Conservation (phyloP, 2,329 filamentous ascomycete genomes). For the Bisporella sp. region DNA sequence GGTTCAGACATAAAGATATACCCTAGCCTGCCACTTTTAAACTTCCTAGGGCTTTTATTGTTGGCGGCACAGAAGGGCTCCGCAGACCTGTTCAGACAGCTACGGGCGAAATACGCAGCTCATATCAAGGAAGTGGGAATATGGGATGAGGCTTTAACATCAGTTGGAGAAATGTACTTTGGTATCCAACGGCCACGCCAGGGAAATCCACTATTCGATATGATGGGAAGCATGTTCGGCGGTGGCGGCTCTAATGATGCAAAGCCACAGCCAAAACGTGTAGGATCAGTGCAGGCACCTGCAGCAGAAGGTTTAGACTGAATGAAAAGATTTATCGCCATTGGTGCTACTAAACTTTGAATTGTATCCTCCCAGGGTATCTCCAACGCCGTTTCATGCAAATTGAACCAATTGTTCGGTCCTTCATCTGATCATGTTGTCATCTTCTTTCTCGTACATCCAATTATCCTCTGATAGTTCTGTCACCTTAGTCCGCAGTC, state of each 20-base stretch:
- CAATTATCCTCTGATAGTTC: conserved; percentile 77
- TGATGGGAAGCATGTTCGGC: conserved; percentile 95
- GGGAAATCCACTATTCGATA: conserved; percentile 90
- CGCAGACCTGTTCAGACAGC: conserved; percentile 70
- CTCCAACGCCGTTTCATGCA: conserved; percentile 11
- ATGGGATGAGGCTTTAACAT: conserved; percentile 78
- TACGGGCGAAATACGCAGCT: conserved; percentile 72
- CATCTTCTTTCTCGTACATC: conserved; percentile 67
- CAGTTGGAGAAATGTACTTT: conserved; percentile 96
- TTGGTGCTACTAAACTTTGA: neutral
- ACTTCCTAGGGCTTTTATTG: conserved; percentile 82
- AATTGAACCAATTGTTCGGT: neutral
- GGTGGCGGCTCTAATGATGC: conserved; percentile 53
- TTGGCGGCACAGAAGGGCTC: conserved; percentile 74
- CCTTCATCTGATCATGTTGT: conserved; percentile 12
- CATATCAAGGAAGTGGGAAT: conserved; percentile 70
- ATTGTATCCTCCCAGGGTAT: conserved; percentile 17
- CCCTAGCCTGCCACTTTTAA: conserved; percentile 85
- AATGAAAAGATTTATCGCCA: conserved; percentile 9
- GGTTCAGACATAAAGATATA: conserved; percentile 74
- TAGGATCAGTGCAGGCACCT: conserved; percentile 37
- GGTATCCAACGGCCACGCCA: conserved; percentile 81
- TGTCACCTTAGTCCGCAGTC: conserved; percentile 64
- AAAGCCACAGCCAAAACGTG: conserved; percentile 29
- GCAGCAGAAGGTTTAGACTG: conserved; percentile 55